Percentiles rank a stretch among this genome's conserved stretches.
Conservation (phyloP, 345 rosid genomes). For the Lepidium africanum region DNA sequence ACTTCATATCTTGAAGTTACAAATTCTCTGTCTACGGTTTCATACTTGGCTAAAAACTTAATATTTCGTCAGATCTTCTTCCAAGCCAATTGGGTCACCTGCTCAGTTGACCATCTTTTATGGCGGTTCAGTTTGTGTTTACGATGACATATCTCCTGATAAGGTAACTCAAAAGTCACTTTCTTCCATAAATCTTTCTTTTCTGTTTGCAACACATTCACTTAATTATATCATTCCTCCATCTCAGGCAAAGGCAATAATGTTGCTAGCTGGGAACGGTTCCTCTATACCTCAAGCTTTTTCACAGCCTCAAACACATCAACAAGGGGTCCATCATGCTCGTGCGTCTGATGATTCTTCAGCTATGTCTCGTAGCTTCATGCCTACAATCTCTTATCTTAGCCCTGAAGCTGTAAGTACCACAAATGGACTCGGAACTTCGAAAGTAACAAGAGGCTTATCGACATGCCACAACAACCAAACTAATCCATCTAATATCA, state of each 20-base stretch:
- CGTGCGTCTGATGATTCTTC: constrained; percentile 34
- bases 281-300: constrained; percentile 33
- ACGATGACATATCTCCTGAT: constrained; percentile 57
- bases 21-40: not conserved
- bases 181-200: not conserved
- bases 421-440: constrained; percentile 26
- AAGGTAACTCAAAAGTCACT: constrained; percentile 36
- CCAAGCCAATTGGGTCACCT: constrained; percentile 40
- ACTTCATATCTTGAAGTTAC: not conserved
- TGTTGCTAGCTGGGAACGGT: constrained; percentile 70
- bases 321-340: constrained; percentile 27
- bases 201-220: not conserved
- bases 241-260: constrained; percentile 66
- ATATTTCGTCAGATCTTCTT: constrained; percentile 33
- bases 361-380: constrained; percentile 33
- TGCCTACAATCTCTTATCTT: constrained; percentile 39
- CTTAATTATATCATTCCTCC: constrained; percentile 16
- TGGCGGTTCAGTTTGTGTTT: constrained; percentile 62
- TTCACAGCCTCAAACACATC: constrained; percentile 30
- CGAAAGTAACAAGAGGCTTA: constrained; percentile 20
- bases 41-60: constrained; percentile 1
- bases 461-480: constrained; percentile 24
- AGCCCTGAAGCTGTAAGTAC: constrained; percentile 38
- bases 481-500: constrained; percentile 33
- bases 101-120: constrained; percentile 70